Evolutionary conservation across 1,284 basidiomycete genomes (phyloP).

Genomic region (Heterobasidion parviporum): DNA sequence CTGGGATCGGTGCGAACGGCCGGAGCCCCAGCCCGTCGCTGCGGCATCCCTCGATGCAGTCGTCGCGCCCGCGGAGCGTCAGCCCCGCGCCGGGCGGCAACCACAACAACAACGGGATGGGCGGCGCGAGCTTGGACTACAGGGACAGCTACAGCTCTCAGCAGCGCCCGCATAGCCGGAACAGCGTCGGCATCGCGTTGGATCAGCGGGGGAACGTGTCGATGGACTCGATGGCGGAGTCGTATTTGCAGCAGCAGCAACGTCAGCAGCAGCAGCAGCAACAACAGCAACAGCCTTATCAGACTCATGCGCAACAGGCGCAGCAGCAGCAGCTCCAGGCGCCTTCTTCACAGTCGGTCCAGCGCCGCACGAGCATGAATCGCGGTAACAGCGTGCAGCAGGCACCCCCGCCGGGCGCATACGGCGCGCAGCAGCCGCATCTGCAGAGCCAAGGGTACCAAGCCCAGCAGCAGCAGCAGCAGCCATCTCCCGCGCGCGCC

Average conservation of each 20-base stretch:
- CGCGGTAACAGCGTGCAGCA: neutral
- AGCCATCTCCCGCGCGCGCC: constrained; percentile 4
- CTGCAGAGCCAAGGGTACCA: constrained; percentile 3
- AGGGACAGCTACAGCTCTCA: constrained; percentile 8
- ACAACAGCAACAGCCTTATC: constrained; percentile 20
- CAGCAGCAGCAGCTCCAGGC: constrained; percentile 6
- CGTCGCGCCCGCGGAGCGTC: constrained; percentile 32
- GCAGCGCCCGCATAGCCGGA: constrained; percentile 28
- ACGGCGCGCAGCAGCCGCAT: constrained; percentile 2
- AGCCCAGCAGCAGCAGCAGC: constrained; percentile 10
- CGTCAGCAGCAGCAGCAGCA: constrained; percentile 19
- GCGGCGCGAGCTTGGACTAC: constrained; percentile 15
- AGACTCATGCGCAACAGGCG: constrained; percentile 21
- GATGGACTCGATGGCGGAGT: constrained; percentile 72
- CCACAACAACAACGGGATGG: neutral
- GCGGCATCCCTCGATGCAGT: constrained; percentile 1
- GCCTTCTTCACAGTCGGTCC: neutral
- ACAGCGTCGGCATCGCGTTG: constrained; percentile 64
- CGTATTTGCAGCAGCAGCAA: constrained; percentile 30
- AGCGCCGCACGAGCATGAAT: neutral
- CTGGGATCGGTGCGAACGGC: constrained; percentile 72
- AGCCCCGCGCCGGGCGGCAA: constrained; percentile 27
- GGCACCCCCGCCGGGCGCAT: neutral
- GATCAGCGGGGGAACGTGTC: constrained; percentile 73
- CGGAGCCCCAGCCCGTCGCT: constrained; percentile 48